Evolutionary conservation across 768 basidiomycete genomes (phyloP).

Genomic region (Trametes villosa): DNA sequence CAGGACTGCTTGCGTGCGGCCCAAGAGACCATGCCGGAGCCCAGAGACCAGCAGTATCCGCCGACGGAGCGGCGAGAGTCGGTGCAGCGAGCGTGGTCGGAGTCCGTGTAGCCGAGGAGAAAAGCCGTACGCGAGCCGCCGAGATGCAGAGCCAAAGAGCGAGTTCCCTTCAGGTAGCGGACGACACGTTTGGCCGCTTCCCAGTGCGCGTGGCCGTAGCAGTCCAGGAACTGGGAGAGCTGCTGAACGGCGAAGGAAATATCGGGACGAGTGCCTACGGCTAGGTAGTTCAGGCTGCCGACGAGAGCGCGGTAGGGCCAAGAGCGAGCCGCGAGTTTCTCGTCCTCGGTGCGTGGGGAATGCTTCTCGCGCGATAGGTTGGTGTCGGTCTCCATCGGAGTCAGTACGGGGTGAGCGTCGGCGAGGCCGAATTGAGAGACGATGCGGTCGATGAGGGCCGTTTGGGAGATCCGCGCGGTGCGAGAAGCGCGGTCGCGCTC

Average conservation of each 20-base stretch:
- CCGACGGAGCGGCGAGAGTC: conserved; percentile 31
- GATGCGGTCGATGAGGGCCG: conserved; percentile 24
- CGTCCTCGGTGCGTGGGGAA: background rate
- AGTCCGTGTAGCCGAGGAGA: conserved; percentile 26
- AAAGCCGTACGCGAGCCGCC: conserved; percentile 10
- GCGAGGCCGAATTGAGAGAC: conserved; percentile 19
- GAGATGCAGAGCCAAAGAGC: conserved; percentile 6
- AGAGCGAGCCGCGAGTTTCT: conserved; percentile 1
- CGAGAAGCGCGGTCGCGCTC: conserved; percentile 29
- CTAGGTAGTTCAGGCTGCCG: conserved; percentile 34
- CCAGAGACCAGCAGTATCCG: conserved; percentile 32
- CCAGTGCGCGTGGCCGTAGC: conserved; percentile 26
- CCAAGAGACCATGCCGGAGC: conserved; percentile 32
- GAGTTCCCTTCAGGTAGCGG: conserved; percentile 30
- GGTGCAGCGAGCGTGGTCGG: conserved; percentile 31
- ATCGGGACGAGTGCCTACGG: conserved; percentile 22
- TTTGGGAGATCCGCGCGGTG: conserved; percentile 27
- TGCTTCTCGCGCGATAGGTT: background rate
- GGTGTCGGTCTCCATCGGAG: conserved; percentile 22
- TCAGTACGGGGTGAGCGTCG: conserved; percentile 14
- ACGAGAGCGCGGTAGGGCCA: conserved; percentile 36
- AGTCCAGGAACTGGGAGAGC: conserved; percentile 23
- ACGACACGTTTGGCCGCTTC: conserved; percentile 30
- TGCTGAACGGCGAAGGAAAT: conserved; percentile 25
- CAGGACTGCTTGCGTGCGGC: conserved; percentile 28